Percentiles rank a stretch among this genome's conserved stretches.
These are phyloP conservation scores for Schizopora paradoxa DNA, from an alignment of 1,284 basidiomycete species.

Conservation along the genomic window DNA sequence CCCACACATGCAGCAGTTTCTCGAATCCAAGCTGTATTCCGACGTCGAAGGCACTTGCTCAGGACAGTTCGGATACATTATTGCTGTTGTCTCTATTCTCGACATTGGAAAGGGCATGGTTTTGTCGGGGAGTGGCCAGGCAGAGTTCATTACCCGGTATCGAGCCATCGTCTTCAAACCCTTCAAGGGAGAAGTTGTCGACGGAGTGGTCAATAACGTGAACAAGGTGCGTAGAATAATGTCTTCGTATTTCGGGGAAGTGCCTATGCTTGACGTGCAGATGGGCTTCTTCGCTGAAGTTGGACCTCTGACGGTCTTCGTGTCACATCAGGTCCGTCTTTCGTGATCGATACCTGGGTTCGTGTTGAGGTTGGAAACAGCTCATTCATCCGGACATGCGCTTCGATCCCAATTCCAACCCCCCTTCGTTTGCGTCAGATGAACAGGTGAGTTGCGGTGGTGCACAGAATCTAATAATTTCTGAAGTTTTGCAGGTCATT, in stretches of 20 bases:
- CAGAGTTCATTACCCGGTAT: conserved; percentile 88
- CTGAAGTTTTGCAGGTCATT: conserved; percentile 54
- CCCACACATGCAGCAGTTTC: conserved; percentile 88
- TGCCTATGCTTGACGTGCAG: conserved; percentile 34
- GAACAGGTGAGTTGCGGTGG: conserved; percentile 57
- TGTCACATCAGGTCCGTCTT: conserved; percentile 83
- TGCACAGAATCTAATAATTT: not conserved
- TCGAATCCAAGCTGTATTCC: conserved; percentile 89
- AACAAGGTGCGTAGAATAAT: conserved; percentile 68
- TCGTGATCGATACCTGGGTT: conserved; percentile 18
- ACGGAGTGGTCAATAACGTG: conserved; percentile 93
- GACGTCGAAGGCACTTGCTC: conserved; percentile 98
- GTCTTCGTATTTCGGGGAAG: conserved; percentile 6
- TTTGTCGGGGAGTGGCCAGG: conserved; percentile 87
- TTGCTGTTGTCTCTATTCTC: conserved; percentile 87
- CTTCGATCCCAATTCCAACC: conserved; percentile 91
- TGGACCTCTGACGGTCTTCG: conserved; percentile 88
- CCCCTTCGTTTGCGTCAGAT: conserved; percentile 85
- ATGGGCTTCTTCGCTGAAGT: conserved; percentile 99
- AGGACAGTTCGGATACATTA: conserved; percentile 95
- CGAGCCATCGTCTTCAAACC: conserved; percentile 95
- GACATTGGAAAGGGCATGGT: conserved; percentile 92
- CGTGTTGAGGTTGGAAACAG: conserved; percentile 37
- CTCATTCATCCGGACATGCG: conserved; percentile 89
- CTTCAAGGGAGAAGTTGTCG: conserved; percentile 98